These are phyloP conservation scores for Pulveroboletus sp. DNA, from an alignment of 768 basidiomycete genomes.

Conservation along the genomic window DNA sequence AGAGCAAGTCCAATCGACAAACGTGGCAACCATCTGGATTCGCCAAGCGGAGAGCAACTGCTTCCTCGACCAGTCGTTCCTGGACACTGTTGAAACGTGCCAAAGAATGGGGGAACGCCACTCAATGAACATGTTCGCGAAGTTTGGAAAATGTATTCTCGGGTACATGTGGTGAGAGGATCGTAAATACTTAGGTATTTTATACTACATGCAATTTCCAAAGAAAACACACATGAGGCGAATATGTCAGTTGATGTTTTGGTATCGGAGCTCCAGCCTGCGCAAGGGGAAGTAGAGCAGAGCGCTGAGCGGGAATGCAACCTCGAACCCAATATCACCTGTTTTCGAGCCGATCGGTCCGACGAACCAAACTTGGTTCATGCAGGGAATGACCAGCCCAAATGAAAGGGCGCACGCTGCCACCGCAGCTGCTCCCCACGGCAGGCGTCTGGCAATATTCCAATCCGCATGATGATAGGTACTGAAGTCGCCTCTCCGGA, in stretches of 20 bases:
- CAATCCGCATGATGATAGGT: constrained; percentile 50
- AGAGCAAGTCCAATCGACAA: background rate
- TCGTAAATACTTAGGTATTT: constrained; percentile 1
- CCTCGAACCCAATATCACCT: constrained; percentile 70
- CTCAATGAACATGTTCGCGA: background rate
- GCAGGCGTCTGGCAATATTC: constrained; percentile 48
- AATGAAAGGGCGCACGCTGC: constrained; percentile 47
- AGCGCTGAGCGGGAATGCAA: constrained; percentile 47
- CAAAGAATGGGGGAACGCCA: background rate
- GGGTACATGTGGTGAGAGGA: background rate
- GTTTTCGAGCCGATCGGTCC: constrained; percentile 61
- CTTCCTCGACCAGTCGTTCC: constrained; percentile 9
- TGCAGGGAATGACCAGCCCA: constrained; percentile 56
- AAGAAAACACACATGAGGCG: background rate
- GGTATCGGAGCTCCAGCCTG: constrained; percentile 40
- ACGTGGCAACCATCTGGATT: background rate
- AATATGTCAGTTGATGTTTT: constrained; percentile 17
- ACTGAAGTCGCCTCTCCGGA: constrained; percentile 47
- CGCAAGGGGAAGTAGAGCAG: constrained; percentile 54
- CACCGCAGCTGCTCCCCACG: constrained; percentile 60
- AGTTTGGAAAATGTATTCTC: background rate
- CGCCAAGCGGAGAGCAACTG: background rate
- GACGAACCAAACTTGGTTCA: constrained; percentile 66
- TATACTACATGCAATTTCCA: constrained; percentile 9
- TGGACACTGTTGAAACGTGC: constrained; percentile 20